Conservation (phyloP, 2,329 filamentous ascomycete species). For the Beauveria pseudobassiana region DNA sequence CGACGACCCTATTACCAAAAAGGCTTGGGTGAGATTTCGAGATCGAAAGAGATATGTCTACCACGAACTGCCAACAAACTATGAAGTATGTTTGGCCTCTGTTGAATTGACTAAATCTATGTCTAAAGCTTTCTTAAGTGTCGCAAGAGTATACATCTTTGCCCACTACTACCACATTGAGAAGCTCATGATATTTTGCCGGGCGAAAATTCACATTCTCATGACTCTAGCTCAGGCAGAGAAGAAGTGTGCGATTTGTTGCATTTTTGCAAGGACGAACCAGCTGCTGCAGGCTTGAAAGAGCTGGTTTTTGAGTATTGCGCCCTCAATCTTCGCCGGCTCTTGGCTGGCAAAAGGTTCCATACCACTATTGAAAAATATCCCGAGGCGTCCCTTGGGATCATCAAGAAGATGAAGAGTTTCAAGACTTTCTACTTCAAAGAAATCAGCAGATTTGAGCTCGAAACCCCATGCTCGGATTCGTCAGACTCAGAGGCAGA, state of each 20-base stretch:
- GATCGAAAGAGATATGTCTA: too few species aligned
- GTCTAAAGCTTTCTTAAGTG: not conserved
- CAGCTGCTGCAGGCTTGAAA: not conserved
- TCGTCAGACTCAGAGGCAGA: not conserved
- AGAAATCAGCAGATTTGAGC: rapidly evolving
- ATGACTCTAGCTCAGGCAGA: rapidly evolving
- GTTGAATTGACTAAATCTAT: not conserved
- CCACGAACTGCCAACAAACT: not conserved
- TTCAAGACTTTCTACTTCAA: not conserved
- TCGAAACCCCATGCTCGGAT: too few species aligned
- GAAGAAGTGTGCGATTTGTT: not conserved
- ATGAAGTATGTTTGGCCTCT: too few species aligned
- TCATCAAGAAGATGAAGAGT: not conserved
- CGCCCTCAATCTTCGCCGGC: not conserved
- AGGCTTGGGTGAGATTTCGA: too few species aligned
- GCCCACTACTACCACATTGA: not conserved
- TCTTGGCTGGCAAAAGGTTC: not conserved
- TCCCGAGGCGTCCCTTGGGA: not conserved
- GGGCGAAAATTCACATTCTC: not conserved
- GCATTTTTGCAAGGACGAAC: not conserved
- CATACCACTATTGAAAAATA: not conserved
- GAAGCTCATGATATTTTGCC: not conserved
- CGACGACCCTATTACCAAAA: too few species aligned
- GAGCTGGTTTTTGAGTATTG: not conserved
- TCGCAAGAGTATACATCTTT: not conserved